Conservation (phyloP, 768 basidiomycete species). For the Strobilomyces dryophilus region DNA sequence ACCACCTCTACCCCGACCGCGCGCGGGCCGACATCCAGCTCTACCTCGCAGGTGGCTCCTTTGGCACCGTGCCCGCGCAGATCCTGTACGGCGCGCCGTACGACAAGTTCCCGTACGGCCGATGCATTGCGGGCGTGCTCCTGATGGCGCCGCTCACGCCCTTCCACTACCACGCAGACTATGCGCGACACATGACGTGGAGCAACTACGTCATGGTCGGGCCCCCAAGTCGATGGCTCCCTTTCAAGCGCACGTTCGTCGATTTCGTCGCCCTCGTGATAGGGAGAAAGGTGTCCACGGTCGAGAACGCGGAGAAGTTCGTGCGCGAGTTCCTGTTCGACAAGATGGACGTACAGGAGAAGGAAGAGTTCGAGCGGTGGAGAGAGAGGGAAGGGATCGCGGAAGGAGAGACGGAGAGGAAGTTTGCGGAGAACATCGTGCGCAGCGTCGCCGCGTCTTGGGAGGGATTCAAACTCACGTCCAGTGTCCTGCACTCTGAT, state of each 20-base stretch:
- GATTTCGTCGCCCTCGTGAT: constrained; percentile 33
- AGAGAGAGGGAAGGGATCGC: constrained; percentile 34
- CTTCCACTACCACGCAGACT: constrained; percentile 41
- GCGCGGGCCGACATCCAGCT: constrained; percentile 35
- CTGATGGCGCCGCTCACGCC: constrained; percentile 47
- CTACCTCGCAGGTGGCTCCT: constrained; percentile 51
- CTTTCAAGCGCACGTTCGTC: constrained; percentile 33
- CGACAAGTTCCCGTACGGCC: constrained; percentile 47
- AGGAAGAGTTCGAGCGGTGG: constrained; percentile 36
- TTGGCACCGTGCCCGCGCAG: constrained; percentile 52
- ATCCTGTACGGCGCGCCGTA: constrained; percentile 51
- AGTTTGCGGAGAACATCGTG: constrained; percentile 39
- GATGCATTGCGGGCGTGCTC: constrained; percentile 43
- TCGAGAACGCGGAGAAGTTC: constrained; percentile 39
- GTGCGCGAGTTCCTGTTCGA: constrained; percentile 37
- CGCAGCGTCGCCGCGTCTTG: constrained; percentile 48
- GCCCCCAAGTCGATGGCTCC: constrained; percentile 39
- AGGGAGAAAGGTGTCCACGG: constrained; percentile 33
- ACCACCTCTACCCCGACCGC: constrained; percentile 45
- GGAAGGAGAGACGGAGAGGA: constrained; percentile 42
- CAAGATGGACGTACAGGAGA: constrained; percentile 38
- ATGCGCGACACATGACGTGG: constrained; percentile 44
- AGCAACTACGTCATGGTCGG: constrained; percentile 44
- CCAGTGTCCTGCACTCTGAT: constrained; percentile 42
- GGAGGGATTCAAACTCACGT: constrained; percentile 47